Base-by-base conservation (phyloP, 73 alveolate genomes). In the Paramecium sexaurelia region DNA sequence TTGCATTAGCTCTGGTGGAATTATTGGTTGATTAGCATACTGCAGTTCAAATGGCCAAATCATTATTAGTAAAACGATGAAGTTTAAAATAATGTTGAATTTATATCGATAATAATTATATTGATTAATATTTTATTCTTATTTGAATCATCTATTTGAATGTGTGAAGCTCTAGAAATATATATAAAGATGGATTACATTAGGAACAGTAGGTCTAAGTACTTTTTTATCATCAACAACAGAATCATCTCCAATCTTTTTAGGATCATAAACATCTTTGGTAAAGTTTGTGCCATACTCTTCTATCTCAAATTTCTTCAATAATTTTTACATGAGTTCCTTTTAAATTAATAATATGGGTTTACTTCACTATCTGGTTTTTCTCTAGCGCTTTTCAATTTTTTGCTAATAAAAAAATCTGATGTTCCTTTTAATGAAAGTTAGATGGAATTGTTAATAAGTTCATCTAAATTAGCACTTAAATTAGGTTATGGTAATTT, bases 1-100 rank as follows among this genome's bases (percentile, higher is more conserved):
- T 96, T 92, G 96, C 96, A 37, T 90, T 87, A 55, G 93, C 97
- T 20, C 56, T 96, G 32, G 95, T 96, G 61, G 98, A 96, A 93
- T 87, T 55, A 43, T 92, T 96, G 51, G 88, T 87, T 37, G 98
- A 94, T 32, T 78, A 86, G 86, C 96, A 92, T 6, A 92, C 93
- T 71, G 97, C 93, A 87, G 92, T 78, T 19, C 22, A 20, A 39
- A 5, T 78, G 73, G 90, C 90, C 7, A 78, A 78, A 78, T 78
- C 90, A 3, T 24, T 78, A 45, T 45, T 78, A 41, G 73, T 78
- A 36, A 78, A 45, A 45, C 45, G 68, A 78, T 71, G 86, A 71
- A 61, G 17, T 61, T 61, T 61, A 61, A 29, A 51, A 26, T 51
- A 51, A 51, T 20, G 17, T n/a, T 51, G 67, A 51, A 29, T 51